Percentiles rank a stretch among this genome's conserved stretches.
Evolutionary conservation across 2,329 filamentous ascomycete species (phyloP).

Genomic region (Coniochaeta ligniaria): DNA sequence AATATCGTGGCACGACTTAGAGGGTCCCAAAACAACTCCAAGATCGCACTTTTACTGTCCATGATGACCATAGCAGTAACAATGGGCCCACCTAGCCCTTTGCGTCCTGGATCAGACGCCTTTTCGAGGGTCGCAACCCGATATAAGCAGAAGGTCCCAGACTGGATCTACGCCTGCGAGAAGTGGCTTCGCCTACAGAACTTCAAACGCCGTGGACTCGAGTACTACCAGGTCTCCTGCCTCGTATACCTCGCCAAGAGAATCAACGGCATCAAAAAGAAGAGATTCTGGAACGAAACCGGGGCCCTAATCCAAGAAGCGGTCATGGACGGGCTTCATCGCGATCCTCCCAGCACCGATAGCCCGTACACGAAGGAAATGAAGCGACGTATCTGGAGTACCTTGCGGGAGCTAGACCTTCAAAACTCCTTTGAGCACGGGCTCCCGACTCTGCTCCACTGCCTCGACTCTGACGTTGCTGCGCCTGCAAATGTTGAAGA

Average conservation of each 20-base stretch:
- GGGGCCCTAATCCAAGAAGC: conserved; percentile 16
- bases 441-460: conserved; percentile 12
- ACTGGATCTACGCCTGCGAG: conserved; percentile 16
- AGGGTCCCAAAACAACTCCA: not conserved
- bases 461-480: conserved; percentile 10
- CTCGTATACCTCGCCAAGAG: conserved; percentile 18
- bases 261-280: conserved; percentile 15
- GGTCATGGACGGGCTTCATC: conserved; percentile 16
- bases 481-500: conserved; percentile 17
- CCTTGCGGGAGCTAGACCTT: conserved; percentile 16
- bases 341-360: conserved; percentile 7
- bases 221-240: conserved; percentile 17
- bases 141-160: not conserved
- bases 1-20: not conserved
- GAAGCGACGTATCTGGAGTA: conserved; percentile 17
- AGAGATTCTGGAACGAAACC: conserved; percentile 18
- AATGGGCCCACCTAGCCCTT: not conserved
- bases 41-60: conserved; percentile 20
- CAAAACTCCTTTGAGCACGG: conserved; percentile 17
- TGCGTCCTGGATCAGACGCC: not conserved
- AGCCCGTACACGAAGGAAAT: conserved; percentile 14
- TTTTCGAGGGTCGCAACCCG: not conserved
- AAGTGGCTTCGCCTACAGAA: conserved; percentile 14
- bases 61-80: conserved; percentile 15
- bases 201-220: conserved; percentile 11